Evolutionary conservation across 2,329 filamentous ascomycete genomes (phyloP), one percentile per base, ranked within the genome.

Genomic region (Penicillium sp.): DNA sequence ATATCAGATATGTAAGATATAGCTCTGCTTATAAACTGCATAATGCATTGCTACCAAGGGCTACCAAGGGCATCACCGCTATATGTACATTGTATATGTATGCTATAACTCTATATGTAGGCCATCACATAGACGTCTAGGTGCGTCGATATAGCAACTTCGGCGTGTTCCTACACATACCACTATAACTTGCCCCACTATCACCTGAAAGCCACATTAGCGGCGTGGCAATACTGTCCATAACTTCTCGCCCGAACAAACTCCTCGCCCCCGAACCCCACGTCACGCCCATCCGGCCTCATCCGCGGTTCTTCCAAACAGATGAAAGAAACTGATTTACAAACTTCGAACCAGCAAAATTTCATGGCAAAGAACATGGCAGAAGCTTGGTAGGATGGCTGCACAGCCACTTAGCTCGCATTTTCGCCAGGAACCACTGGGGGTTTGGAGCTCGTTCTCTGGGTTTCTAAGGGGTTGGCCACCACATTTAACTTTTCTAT

Each of bases 281-380:
- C 57, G 59, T 63, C 61, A 62, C 57, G 36, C 17, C 44, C 33
- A 45, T 51, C 61, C 55, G 55, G 2, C 19, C 8, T n/a, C 41
- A 40, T 53, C 61, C 61, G 55, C n/a, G 51, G 58, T 61, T 59
- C 56, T 53, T 37, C 50, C 42, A 51, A 37, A 41, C 45, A 48
- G 43, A 37, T 31, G 7, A 19, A 31, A 41, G 28, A 37, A 46
- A n/a, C 9, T 22, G 7, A 8, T 9, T 7, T 3, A 17, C n/a
- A 48, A 35, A 46, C 12, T 25, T 26, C n/a, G 25, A 44, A 41
- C 40, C 38, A 50, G 17, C 22, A 19, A 28, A 45, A 17, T 25
- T 25, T 30, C 33, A 53, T 30, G 51, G 51, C 51, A 30, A 54
- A 30, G 44, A 51, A 47, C 49, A 51, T 54, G 59, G 52, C 49